Evolutionary conservation across 495 filamentous ascomycete genomes (phyloP).

Genomic region (Penicillium ochrochloron): DNA sequence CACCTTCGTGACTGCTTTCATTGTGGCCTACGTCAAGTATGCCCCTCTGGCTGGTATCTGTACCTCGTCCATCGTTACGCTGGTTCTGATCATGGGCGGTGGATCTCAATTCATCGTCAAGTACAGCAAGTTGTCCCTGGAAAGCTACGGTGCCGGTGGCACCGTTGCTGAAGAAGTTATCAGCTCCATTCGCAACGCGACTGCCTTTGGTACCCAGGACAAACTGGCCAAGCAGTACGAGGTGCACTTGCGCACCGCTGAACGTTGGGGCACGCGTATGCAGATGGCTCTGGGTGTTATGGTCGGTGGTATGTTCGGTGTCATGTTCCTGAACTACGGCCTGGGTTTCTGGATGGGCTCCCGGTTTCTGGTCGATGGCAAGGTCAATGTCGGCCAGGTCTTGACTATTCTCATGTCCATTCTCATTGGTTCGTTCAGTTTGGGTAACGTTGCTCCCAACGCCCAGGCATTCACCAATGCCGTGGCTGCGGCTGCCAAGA

Average conservation of each 20-base stretch:
- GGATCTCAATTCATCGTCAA: conserved; percentile 76
- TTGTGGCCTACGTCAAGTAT: conserved; percentile 84
- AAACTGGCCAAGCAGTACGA: conserved; percentile 87
- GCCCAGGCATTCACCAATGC: conserved; percentile 80
- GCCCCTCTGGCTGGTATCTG: conserved; percentile 86
- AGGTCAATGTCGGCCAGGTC: conserved; percentile 56
- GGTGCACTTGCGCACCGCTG: conserved; percentile 68
- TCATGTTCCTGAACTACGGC: conserved; percentile 88
- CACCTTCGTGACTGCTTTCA: conserved; percentile 85
- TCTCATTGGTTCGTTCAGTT: conserved; percentile 87
- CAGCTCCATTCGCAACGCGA: conserved; percentile 90
- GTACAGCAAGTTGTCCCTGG: conserved; percentile 75
- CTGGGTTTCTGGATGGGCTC: conserved; percentile 97
- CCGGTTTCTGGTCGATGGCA: conserved; percentile 69
- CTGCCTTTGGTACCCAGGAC: conserved; percentile 89
- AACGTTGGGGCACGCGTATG: conserved; percentile 76
- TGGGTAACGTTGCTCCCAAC: conserved; percentile 89
- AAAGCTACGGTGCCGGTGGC: conserved; percentile 81
- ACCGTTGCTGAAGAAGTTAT: conserved; percentile 94
- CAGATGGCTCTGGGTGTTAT: conserved; percentile 72
- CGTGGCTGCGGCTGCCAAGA: conserved; percentile 84
- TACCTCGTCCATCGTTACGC: conserved; percentile 73
- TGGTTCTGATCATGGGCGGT: conserved; percentile 73
- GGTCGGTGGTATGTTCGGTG: conserved; percentile 79
- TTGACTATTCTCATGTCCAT: conserved; percentile 87